Evolutionary conservation across 306 rosid genomes (phyloP).

Genomic region (Pachyrhizus erosus): DNA sequence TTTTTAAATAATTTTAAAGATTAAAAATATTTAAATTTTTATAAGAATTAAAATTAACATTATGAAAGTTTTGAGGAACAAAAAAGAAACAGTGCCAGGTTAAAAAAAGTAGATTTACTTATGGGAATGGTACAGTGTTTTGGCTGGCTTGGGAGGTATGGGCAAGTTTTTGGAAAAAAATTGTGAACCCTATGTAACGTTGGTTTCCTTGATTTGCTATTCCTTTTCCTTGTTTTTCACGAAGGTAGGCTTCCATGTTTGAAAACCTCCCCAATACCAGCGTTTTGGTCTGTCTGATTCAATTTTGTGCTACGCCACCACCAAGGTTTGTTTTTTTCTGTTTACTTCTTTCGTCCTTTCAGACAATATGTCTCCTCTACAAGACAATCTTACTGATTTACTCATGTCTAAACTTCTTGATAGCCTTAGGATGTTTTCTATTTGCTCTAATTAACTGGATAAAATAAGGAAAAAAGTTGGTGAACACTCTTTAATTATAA

Average conservation of each 20-base stretch:
- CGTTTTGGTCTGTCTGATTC: constrained; percentile 35
- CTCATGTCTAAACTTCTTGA: constrained; percentile 32
- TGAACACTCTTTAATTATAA: background rate
- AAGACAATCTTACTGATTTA: constrained; percentile 38
- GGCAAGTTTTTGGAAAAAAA: background rate
- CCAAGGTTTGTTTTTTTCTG: background rate
- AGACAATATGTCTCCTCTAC: constrained; percentile 39
- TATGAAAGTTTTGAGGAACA: no score
- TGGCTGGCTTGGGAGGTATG: background rate
- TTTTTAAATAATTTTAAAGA: no score
- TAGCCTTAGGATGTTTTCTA: background rate
- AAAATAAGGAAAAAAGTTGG: background rate
- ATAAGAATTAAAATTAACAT: no score
- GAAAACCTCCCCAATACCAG: constrained; percentile 33
- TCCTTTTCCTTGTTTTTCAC: constrained; percentile 23
- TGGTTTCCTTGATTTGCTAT: constrained; percentile 13
- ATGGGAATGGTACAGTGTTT: constrained; percentile 16
- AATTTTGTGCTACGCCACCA: constrained; percentile 29
- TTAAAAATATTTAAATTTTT: no score
- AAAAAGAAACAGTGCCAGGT: no score
- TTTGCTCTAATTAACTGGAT: background rate
- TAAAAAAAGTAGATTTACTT: constrained; percentile 31
- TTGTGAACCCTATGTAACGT: constrained; percentile 36
- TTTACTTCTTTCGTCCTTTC: constrained; percentile 17
- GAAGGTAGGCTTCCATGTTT: constrained; percentile 35